Percentiles rank a stretch among this genome's conserved stretches.
phyloP scores from a whole-genome alignment of 2,329 filamentous ascomycete genomes.

The Aspergillus sp. region DNA sequence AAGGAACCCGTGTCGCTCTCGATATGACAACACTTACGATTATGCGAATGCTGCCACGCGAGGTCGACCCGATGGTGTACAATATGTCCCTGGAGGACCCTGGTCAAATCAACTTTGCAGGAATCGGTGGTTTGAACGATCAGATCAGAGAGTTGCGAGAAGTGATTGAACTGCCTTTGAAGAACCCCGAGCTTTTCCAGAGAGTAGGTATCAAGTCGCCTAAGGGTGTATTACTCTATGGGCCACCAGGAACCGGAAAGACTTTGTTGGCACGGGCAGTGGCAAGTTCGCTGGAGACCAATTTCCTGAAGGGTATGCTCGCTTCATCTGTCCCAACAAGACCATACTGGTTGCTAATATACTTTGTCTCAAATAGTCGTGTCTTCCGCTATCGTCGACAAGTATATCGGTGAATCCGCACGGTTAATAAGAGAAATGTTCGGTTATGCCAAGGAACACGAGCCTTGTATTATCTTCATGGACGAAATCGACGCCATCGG shows the following conservation, averaged over 20 bases:
- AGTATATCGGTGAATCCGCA: constrained; percentile 98
- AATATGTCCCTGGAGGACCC: constrained; percentile 99
- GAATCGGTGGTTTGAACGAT: constrained; percentile 95
- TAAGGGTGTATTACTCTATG: constrained; percentile 93
- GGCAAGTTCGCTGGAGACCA: constrained; percentile 92
- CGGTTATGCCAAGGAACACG: constrained; percentile 97
- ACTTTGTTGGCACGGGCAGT: constrained; percentile 90
- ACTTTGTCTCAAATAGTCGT: constrained; percentile 57
- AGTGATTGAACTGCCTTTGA: constrained; percentile 94
- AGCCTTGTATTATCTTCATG: constrained; percentile 99
- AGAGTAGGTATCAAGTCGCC: constrained; percentile 98
- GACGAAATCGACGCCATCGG: constrained; percentile 99
- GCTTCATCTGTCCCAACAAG: not conserved
- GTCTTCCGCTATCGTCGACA: constrained; percentile 97
- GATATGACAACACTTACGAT: constrained; percentile 99
- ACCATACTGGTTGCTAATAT: constrained; percentile 5
- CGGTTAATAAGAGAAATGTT: constrained; percentile 99
- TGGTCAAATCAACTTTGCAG: constrained; percentile 93
- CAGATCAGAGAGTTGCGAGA: constrained; percentile 96
- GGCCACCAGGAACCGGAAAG: constrained; percentile 94
- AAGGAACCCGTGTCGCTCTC: constrained; percentile 92
- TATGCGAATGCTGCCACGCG: constrained; percentile 98
- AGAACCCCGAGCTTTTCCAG: constrained; percentile 96
- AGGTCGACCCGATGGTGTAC: constrained; percentile 97
- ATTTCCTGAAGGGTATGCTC: constrained; percentile 83